phyloP scores from a whole-genome alignment of 345 rosid genomes.

The Firmiana major region DNA sequence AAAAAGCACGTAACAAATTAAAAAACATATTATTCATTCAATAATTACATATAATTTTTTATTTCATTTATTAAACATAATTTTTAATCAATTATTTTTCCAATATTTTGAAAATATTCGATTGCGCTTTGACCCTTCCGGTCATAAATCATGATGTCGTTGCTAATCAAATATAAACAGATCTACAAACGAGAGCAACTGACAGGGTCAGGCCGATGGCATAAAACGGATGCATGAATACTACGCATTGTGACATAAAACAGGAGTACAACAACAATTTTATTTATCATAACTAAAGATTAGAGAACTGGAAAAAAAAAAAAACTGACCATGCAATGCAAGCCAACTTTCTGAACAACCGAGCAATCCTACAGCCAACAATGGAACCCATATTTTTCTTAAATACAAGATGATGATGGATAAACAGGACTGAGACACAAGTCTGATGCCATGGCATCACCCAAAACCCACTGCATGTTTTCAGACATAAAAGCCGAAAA shows the following conservation, averaged over 20 bases:
- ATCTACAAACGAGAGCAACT: not conserved
- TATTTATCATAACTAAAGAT: not conserved
- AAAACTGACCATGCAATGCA: not conserved
- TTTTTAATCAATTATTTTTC: too few species aligned
- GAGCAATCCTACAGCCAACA: not conserved
- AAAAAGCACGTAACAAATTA: too few species aligned
- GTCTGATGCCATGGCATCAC: not conserved
- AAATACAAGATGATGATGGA: not conserved
- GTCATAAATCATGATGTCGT: too few species aligned
- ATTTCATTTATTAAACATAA: too few species aligned
- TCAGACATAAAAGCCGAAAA: not conserved
- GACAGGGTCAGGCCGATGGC: not conserved
- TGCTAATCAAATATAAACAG: too few species aligned
- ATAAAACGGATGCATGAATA: not conserved
- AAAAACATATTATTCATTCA: too few species aligned
- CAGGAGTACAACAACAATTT: not conserved
- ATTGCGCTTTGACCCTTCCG: too few species aligned
- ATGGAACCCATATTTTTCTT: not conserved
- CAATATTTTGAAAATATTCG: too few species aligned
- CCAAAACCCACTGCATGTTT: not conserved
- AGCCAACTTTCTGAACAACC: not conserved
- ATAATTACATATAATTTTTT: too few species aligned
- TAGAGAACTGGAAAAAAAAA: not conserved
- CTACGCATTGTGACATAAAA: not conserved
- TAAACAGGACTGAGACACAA: not conserved